Base-by-base conservation (phyloP, 208 protist species). In the Trypanosoma avium region DNA sequence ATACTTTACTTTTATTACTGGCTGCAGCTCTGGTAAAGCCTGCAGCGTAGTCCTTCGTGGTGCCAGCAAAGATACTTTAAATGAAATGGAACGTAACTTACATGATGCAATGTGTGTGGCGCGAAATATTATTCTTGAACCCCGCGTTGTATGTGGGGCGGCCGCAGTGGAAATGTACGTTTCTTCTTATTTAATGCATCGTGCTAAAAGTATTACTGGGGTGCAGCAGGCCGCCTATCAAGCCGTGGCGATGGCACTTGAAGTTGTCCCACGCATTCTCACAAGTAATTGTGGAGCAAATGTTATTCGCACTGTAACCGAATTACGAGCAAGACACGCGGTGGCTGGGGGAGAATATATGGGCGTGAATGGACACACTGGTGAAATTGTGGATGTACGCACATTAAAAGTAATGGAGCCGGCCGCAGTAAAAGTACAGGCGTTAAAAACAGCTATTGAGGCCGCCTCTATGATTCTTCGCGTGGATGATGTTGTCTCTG, bases 41-140 rank as follows among this genome's bases (percentile, higher is more conserved):
- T 99, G 99, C 85, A 99, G 98, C 55, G 97, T 99, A 69, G 50
- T 99, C 5, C 90, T 99, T 12, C 93, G 99, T 65, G 99, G 99
- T 62, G 97, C 98, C 26, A 97, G 86, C 75, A 99, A 99, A 84
- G 98, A 99, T 79, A 94, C 99, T n/a, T 91, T 99, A 21, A 99
- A 99, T 67, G 99, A 99, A 87, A 96, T 99, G 73, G 97, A 99
- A 85, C 86, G 98, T 65, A 99, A 99, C 84, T 79, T 99, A 17
- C 90, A 98, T 45, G 99, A 99, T 75, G 99, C 99, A 35, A 98
- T 99, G 92, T 93, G 92, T 79, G 98, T 99, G 15, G 97, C 97
- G 19, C 90, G 97, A 46, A 99, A 99, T 84, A 92, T 99, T 33
- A 80, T 99, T 54, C 70, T 98, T 22, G 95, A 99, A 57, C 98